Conservation (phyloP, 208 protist species). For the Trypanosoma caninum region DNA sequence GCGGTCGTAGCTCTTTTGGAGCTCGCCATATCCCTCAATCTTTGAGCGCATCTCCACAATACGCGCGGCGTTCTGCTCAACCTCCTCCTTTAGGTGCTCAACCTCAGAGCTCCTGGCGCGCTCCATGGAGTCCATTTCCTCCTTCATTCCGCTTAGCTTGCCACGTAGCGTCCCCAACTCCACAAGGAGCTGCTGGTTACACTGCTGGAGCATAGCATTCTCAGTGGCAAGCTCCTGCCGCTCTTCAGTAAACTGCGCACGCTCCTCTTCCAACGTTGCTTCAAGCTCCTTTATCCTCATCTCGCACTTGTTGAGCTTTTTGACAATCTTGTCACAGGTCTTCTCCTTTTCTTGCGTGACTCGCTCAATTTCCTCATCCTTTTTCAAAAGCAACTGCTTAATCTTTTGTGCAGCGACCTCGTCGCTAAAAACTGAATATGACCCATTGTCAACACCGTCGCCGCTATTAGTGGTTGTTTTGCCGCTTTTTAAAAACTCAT, state of each 20-base stretch:
- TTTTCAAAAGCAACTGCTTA: constrained; percentile 72
- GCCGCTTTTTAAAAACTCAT: constrained; percentile 86
- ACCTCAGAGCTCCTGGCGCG: constrained; percentile 77
- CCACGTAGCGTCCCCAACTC: constrained; percentile 73
- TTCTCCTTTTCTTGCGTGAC: constrained; percentile 71
- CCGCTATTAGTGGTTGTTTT: constrained; percentile 46
- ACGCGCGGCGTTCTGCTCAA: constrained; percentile 46
- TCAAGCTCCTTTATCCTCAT: constrained; percentile 78
- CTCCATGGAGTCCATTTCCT: constrained; percentile 52
- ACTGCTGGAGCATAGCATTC: constrained; percentile 56
- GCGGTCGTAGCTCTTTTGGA: constrained; percentile 74
- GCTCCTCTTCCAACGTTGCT: constrained; percentile 72
- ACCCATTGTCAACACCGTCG: not conserved
- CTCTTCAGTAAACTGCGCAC: constrained; percentile 72
- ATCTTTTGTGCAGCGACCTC: constrained; percentile 65
- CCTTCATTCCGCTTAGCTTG: constrained; percentile 46
- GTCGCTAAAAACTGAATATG: constrained; percentile 31
- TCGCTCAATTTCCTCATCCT: constrained; percentile 83
- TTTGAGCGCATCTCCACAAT: constrained; percentile 66
- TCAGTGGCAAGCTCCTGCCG: constrained; percentile 59
- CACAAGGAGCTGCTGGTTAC: constrained; percentile 84
- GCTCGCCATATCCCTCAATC: constrained; percentile 66
- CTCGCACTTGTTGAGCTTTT: constrained; percentile 88
- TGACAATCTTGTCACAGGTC: constrained; percentile 86
- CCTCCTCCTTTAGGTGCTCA: constrained; percentile 63